Evolutionary conservation across 2,329 filamentous ascomycete genomes (phyloP), one percentile per base, ranked within the genome.

Genomic region (Ascocoryne sarcoides): DNA sequence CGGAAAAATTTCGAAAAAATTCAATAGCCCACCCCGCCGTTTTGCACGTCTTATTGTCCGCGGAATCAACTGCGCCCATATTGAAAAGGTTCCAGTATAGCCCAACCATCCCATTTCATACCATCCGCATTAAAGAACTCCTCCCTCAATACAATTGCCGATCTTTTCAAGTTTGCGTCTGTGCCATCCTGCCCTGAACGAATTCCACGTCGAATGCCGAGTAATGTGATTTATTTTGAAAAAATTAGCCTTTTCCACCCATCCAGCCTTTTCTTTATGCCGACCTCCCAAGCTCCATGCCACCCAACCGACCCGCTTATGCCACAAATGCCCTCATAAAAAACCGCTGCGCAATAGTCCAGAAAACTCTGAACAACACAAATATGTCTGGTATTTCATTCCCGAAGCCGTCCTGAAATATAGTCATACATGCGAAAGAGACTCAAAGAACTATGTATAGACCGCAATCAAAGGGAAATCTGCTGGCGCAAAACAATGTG

Each of bases 71-170:
- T n/a, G n/a, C n/a, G n/a, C n/a, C n/a, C n/a, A n/a, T n/a, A n/a
- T n/a, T n/a, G n/a, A n/a, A n/a, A n/a, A n/a, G n/a, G n/a, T n/a
- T n/a, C n/a, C n/a, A 44, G 37, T 47, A 45, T 49, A 52, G 43
- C 51, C 49, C 46, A 45, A 40, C 44, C 42, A 49, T 46, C 51
- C 52, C 32, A 30, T 21, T 15, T 32, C 18, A 44, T 45, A 38
- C 46, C 43, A 52, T 54, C 57, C 56, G 56, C 57, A 60, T 60
- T 53, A 58, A 58, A 56, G 49, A 57, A 58, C 56, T 59, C 57
- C 56, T 44, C 49, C 49, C 47, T 53, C 52, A 52, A 47, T 50
- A 50, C 50, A 50, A 51, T 44, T 47, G 37, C 40, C 41, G 39
- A 39, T 43, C 37, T 31, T 43, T 50, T 46, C 52, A 55, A 51